A percentile compares a stretch with the other conserved stretches of the same genome.
phyloP scores from a whole-genome alignment of 306 rosid species.

The Dalbergia cultrata region DNA sequence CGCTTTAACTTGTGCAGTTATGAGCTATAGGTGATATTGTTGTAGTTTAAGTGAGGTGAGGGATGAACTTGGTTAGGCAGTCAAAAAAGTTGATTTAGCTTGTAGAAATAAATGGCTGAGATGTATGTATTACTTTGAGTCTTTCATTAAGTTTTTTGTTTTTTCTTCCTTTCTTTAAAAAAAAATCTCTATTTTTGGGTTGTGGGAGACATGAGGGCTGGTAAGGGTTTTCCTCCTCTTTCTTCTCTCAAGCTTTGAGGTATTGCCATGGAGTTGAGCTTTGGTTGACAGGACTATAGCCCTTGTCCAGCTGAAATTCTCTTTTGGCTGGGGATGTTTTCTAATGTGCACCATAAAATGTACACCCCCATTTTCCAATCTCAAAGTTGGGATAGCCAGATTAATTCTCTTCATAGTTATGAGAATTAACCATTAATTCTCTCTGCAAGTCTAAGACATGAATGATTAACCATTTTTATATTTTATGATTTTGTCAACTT shows the following conservation, averaged over 20 bases:
- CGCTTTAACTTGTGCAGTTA: conserved; percentile 27
- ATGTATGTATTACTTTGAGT: no score
- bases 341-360: conserved; percentile 7
- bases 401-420: neutral
- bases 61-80: conserved; percentile 7
- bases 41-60: conserved; percentile 1
- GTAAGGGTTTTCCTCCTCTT: neutral
- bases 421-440: neutral
- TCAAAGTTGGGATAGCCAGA: neutral
- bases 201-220: neutral
- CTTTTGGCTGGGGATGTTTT: conserved; percentile 23
- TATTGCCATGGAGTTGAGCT: conserved; percentile 1
- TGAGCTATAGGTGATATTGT: neutral
- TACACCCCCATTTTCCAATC: neutral
- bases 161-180: neutral
- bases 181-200: neutral
- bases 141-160: neutral
- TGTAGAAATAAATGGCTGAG: no score
- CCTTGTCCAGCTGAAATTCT: neutral
- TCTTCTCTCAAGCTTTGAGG: neutral
- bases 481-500: neutral
- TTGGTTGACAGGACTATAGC: neutral
- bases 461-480: neutral
- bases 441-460: neutral
- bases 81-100: conserved; percentile 6